Conservation (phyloP, 169 alveolate species). For the Eimeria maxima region DNA sequence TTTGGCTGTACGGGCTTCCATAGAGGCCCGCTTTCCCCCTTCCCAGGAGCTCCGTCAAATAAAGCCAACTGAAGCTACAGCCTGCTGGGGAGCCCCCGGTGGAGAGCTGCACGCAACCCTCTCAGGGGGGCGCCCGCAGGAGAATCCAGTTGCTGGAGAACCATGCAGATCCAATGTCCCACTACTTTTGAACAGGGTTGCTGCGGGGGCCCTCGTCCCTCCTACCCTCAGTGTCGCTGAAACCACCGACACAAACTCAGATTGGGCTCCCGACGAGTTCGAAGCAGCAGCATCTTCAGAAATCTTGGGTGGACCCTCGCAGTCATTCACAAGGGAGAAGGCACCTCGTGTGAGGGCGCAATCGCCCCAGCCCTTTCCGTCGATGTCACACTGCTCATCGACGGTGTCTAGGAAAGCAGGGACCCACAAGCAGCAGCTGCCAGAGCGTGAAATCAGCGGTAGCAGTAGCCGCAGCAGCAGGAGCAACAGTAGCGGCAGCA, state of each 20-base stretch:
- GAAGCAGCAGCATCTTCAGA: not conserved
- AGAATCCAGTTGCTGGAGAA: not conserved
- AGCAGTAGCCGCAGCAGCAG: constrained; percentile 2
- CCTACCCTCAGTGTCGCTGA: constrained; percentile 45
- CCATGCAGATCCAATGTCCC: not conserved
- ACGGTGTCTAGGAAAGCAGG: not conserved
- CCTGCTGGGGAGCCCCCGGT: constrained; percentile 30
- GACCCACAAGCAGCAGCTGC: not conserved
- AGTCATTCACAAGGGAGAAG: constrained; percentile 31
- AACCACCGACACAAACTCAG: constrained; percentile 43
- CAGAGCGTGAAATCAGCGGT: not conserved
- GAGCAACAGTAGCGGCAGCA: not conserved
- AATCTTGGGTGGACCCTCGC: not conserved
- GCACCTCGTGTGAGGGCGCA: constrained; percentile 62
- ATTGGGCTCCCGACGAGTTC: constrained; percentile 62
- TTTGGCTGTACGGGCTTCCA: constrained; percentile 61
- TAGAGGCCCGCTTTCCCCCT: constrained; percentile 71
- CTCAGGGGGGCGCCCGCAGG: not conserved
- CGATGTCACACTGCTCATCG: constrained; percentile 21
- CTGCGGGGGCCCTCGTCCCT: not conserved
- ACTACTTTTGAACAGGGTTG: not conserved
- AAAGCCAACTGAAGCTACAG: not conserved
- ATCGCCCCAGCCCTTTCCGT: constrained; percentile 79
- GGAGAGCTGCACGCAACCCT: not conserved
- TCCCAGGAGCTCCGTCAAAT: not conserved